Evolutionary conservation across 164 flowering plant genomes (phyloP).

Genomic region (Liquidambar formosana): DNA sequence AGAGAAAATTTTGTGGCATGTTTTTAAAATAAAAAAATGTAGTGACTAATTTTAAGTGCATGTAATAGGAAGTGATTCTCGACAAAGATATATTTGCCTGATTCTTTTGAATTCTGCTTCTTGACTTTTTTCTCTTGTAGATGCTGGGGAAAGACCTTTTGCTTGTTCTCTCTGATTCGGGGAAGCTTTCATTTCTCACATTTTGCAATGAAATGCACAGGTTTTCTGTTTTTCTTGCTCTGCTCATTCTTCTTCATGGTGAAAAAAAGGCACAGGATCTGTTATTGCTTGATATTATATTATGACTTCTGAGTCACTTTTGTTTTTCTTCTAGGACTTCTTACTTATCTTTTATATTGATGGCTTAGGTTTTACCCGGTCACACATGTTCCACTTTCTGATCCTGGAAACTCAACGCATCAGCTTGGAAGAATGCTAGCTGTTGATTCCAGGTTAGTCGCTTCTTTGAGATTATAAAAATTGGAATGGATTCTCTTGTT

Average conservation of each 20-base stretch:
- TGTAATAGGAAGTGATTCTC: neutral
- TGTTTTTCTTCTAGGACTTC: neutral
- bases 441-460: slow-evolving; percentile 68
- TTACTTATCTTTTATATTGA: slow-evolving; percentile 5
- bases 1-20: neutral
- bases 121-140: slow-evolving; percentile 34
- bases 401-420: slow-evolving; percentile 79
- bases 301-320: no score
- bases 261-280: neutral
- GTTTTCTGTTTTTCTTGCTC: slow-evolving; percentile 34
- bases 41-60: no score
- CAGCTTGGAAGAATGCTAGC: slow-evolving; percentile 89
- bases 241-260: neutral
- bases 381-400: slow-evolving; percentile 71
- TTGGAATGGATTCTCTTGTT: slow-evolving; percentile 2
- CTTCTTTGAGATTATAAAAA: slow-evolving; percentile 2
- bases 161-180: slow-evolving; percentile 88
- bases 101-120: neutral
- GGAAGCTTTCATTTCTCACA: slow-evolving; percentile 81
- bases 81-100: neutral
- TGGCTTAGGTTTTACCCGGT: slow-evolving; percentile 73
- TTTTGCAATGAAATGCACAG: slow-evolving; percentile 96
- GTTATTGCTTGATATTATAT: neutral
- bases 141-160: slow-evolving; percentile 68
- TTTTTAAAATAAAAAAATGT: no score